phyloP scores from a whole-genome alignment of 2,329 filamentous ascomycete genomes.

The Fusarium sp. region DNA sequence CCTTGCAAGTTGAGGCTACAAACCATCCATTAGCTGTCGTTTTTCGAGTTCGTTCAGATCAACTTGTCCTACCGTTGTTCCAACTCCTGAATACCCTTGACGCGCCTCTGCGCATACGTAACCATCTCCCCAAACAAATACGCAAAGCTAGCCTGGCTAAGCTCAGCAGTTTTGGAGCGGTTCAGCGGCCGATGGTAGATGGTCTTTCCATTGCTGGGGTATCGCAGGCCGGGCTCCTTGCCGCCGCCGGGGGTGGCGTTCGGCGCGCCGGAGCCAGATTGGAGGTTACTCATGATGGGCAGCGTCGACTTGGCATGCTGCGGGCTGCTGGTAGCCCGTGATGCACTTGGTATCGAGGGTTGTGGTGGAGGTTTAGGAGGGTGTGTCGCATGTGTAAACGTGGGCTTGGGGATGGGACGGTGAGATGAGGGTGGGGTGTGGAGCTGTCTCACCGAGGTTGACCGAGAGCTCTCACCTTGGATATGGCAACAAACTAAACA shows the following conservation, averaged over 20 bases:
- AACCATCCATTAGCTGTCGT: not conserved
- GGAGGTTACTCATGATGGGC: constrained; percentile 63
- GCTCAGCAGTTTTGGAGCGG: constrained; percentile 86
- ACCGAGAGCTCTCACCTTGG: constrained; percentile 36
- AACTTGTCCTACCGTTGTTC: constrained; percentile 78
- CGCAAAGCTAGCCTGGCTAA: constrained; percentile 93
- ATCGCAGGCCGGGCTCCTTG: constrained; percentile 77
- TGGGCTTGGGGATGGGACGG: constrained; percentile 26
- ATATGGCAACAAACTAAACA: not conserved
- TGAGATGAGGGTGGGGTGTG: constrained; percentile 37
- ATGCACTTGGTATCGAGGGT: not conserved
- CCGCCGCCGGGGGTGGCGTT: constrained; percentile 45
- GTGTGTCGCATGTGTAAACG: constrained; percentile 36
- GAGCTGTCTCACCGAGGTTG: constrained; percentile 38
- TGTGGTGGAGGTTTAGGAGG: constrained; percentile 2
- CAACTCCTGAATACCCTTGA: constrained; percentile 92
- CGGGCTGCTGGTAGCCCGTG: not conserved
- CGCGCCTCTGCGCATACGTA: constrained; percentile 88
- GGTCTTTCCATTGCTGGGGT: constrained; percentile 93
- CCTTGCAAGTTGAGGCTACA: constrained; percentile 87
- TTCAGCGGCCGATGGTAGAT: constrained; percentile 98
- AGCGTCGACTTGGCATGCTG: constrained; percentile 36
- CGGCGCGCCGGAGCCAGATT: constrained; percentile 58
- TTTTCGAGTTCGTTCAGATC: not conserved
- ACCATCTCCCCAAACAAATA: constrained; percentile 98